phyloP scores from a whole-genome alignment of 192 early-diverging fungal genomes.

The Coemansia guatemalensis region DNA sequence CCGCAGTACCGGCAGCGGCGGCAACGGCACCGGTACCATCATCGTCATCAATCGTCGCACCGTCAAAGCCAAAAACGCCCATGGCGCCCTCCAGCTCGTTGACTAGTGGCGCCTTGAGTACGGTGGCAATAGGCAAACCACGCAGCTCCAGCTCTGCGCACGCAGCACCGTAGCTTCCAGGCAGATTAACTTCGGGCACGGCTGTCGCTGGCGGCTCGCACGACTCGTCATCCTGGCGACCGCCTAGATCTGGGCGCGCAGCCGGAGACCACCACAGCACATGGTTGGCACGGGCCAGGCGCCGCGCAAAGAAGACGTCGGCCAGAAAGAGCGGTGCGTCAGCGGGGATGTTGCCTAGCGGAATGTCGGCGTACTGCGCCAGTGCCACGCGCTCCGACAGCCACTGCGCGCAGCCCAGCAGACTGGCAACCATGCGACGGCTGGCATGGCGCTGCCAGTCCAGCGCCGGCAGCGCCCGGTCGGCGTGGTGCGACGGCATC shows the following conservation, averaged over 20 bases:
- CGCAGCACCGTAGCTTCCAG: slow-evolving; percentile 76
- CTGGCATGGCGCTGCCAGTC: slow-evolving; percentile 80
- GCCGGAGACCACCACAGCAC: slow-evolving; percentile 90
- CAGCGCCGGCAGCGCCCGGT: slow-evolving; percentile 72
- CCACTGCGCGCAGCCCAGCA: slow-evolving; percentile 73
- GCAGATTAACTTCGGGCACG: slow-evolving; percentile 66
- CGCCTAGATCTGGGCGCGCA: slow-evolving; percentile 83
- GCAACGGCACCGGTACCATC: background rate
- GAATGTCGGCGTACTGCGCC: slow-evolving; percentile 80
- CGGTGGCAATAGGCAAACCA: slow-evolving; percentile 80
- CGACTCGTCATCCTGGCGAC: slow-evolving; percentile 57
- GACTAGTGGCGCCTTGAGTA: slow-evolving; percentile 73
- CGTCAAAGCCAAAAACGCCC: slow-evolving; percentile 49
- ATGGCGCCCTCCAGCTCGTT: slow-evolving; percentile 74
- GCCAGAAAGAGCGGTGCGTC: slow-evolving; percentile 80
- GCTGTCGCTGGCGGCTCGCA: background rate
- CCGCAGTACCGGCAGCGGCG: slow-evolving; percentile 5
- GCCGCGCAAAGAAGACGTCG: slow-evolving; percentile 83
- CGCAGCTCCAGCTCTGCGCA: slow-evolving; percentile 82
- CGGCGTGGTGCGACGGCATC: slow-evolving; percentile 69
- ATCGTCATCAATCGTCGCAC: slow-evolving; percentile 9
- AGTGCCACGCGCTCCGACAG: slow-evolving; percentile 71
- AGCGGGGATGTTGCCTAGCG: slow-evolving; percentile 83
- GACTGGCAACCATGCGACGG: slow-evolving; percentile 73
- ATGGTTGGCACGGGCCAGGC: slow-evolving; percentile 74